These are phyloP conservation scores for Magnolia changhungtana DNA, from an alignment of 164 flowering plant species.

Conservation along the genomic window DNA sequence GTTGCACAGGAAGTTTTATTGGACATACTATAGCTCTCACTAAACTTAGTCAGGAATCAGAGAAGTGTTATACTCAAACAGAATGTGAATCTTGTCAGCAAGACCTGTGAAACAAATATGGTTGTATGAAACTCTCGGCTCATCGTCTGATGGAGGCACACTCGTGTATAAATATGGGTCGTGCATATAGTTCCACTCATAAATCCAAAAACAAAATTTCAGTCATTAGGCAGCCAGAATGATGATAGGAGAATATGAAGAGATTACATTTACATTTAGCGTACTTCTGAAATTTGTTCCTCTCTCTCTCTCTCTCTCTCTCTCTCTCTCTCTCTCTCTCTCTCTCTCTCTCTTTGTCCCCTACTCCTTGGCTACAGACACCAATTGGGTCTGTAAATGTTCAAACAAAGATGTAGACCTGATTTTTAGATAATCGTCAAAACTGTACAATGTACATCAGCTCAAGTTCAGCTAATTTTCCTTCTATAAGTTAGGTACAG, in stretches of 20 bases:
- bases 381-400: neutral
- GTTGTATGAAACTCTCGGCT: neutral
- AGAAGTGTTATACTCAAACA: too few species aligned
- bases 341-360: neutral
- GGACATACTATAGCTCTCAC: too few species aligned
- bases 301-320: neutral
- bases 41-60: too few species aligned
- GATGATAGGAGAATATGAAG: neutral
- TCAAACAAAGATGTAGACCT: constrained; percentile 1
- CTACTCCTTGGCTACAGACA: constrained; percentile 6
- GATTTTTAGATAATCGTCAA: constrained; percentile 3
- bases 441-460: constrained; percentile 21
- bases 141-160: neutral
- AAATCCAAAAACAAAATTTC: too few species aligned
- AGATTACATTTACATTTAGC: neutral
- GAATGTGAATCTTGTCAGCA: neutral
- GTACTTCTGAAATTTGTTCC: too few species aligned
- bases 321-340: neutral
- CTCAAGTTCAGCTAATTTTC: constrained; percentile 6
- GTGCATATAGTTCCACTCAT: neutral
- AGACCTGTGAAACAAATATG: neutral
- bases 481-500: constrained; percentile 1
- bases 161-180: too few species aligned
- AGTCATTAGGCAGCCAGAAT: neutral
- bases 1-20: neutral